Evolutionary conservation across 1,284 basidiomycete genomes (phyloP).

Genomic region (Puccinia hordei): DNA sequence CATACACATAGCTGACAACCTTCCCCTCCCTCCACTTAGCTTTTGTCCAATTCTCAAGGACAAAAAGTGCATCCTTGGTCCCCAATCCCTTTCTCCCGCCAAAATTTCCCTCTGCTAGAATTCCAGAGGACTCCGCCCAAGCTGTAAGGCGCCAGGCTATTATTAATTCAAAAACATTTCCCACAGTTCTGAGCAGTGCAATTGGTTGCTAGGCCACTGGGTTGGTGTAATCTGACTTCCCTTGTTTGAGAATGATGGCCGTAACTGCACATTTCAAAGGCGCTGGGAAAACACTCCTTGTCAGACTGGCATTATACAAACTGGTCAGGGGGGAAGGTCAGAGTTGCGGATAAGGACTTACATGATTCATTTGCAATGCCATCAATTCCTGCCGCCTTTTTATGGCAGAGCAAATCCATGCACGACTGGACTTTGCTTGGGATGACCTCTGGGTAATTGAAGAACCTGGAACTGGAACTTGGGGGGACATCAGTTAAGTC

Average conservation of each 20-base stretch:
- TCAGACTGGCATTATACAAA: too few relatives aligned
- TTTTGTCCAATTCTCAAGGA: too few relatives aligned
- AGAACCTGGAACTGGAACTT: neutral
- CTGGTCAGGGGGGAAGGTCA: too few relatives aligned
- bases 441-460: neutral
- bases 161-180: neutral
- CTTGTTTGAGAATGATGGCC: conserved; percentile 11
- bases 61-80: too few relatives aligned
- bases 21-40: too few relatives aligned
- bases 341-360: too few relatives aligned
- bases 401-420: neutral
- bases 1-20: too few relatives aligned
- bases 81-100: neutral
- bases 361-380: too few relatives aligned
- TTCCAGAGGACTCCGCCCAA: neutral
- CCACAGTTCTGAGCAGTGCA: neutral
- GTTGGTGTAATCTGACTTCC: conserved; percentile 12
- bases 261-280: conserved; percentile 2
- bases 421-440: neutral
- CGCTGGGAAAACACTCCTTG: neutral
- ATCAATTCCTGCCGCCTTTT: too few relatives aligned
- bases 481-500: neutral
- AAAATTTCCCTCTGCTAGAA: neutral
- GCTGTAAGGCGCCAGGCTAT: neutral
- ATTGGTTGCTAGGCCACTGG: too few relatives aligned